These are phyloP conservation scores for Lupinus albus DNA, from an alignment of 306 rosid species.

Conservation along the genomic window DNA sequence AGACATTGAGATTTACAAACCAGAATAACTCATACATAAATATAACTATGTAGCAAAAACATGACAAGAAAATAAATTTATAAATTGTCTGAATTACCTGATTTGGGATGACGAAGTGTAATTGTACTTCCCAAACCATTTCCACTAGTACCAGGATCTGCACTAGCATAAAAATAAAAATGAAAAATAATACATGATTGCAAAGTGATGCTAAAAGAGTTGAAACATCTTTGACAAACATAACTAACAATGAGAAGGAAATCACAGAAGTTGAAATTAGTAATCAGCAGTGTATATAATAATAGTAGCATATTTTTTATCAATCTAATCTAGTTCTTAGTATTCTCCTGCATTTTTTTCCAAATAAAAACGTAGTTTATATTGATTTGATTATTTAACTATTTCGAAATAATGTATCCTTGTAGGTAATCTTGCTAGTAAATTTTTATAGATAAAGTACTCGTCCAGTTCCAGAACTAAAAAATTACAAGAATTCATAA, in stretches of 20 bases:
- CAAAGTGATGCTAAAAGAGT: not conserved
- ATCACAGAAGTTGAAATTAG: not conserved
- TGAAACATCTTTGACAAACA: not conserved
- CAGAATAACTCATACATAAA: not conserved
- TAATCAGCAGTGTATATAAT: not conserved
- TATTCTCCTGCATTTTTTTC: not conserved
- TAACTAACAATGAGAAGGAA: not conserved
- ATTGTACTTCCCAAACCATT: slow-evolving; percentile 57
- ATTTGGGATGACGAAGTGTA: slow-evolving; percentile 78
- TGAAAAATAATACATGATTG: not conserved
- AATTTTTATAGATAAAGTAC: not conserved
- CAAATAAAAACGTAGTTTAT: not conserved
- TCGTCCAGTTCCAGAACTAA: not conserved
- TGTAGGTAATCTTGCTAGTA: not conserved
- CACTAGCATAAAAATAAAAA: slow-evolving; percentile 14
- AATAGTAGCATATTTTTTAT: too few relatives aligned
- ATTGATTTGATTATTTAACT: too few relatives aligned
- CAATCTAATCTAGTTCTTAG: not conserved
- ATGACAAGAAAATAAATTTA: not conserved
- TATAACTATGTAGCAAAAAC: slow-evolving; percentile 8
- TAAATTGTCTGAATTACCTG: slow-evolving; percentile 49
- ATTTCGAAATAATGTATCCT: not conserved
- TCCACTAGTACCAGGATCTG: slow-evolving; percentile 61
- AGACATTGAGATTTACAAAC: slow-evolving; percentile 17
- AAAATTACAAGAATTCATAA: not conserved